Evolutionary conservation across 2,329 filamentous ascomycete genomes (phyloP), one percentile per base, ranked within the genome.

Genomic region (Fusarium solani-melongenae): DNA sequence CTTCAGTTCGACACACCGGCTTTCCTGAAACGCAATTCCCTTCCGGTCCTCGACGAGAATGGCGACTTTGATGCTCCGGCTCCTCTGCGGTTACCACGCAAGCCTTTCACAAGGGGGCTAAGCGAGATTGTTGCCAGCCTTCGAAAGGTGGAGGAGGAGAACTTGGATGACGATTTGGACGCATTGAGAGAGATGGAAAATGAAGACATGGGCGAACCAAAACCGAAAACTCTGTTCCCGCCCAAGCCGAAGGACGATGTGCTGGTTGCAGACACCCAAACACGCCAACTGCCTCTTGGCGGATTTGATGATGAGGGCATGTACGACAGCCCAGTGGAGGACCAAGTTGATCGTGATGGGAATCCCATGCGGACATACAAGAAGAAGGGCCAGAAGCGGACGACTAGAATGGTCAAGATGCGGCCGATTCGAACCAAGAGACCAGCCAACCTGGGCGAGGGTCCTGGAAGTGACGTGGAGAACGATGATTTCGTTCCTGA

Each of bases 331-430:
- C 82, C 83, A 2, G 84, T 83, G 5, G 87, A 89, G n/a, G 87
- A 88, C 31, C 59, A 80, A 5, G 24, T 87, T 14, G 89, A 85
- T 61, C 85, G 84, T n/a, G 83, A 90, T 75, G 90, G 90, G 2
- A 86, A 88, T 70, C 91, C 91, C 3, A 80, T 91, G 39, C 89
- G 87, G 62, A 82, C 89, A 2, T 96, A 89, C 85, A 96, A 95
- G 86, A 96, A 96, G 88, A 94, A 93, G 84, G 93, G 93, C 0
- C 89, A 93, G 80, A 96, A 96, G 85, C 87, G 94, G 69, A 94
- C 93, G 64, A 96, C 94, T 4, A 87, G 91, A 70, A 85, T 87
- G 56, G 87, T 89, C 64, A 94, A 91, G 68, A 93, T 92, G 84
- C 86, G 84, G 70, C 90, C 89, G 2, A 87, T 82, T 1, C 80